A percentile compares a stretch with the other conserved stretches of the same genome.
These are phyloP conservation scores for Casaregolazyma suthepensis DNA, from an alignment of 1,139 yeast species.

Conservation along the genomic window DNA sequence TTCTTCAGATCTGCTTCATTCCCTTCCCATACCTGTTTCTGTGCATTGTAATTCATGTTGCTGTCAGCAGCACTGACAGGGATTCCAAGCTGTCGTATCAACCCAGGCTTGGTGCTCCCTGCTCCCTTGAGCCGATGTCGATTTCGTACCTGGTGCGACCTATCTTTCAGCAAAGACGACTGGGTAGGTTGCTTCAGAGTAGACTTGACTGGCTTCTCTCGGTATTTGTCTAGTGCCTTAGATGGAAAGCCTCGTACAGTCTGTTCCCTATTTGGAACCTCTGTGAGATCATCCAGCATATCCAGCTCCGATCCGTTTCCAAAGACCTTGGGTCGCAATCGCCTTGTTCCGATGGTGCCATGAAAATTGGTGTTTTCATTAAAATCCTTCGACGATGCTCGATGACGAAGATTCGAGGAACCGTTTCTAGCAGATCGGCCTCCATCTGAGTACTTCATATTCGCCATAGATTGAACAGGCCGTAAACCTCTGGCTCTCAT, in stretches of 20 bases:
- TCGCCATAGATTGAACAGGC: slow-evolving; percentile 21
- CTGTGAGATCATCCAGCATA: slow-evolving; percentile 28
- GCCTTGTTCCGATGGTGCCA: background rate
- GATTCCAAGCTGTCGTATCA: slow-evolving; percentile 33
- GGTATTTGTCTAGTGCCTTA: slow-evolving; percentile 14
- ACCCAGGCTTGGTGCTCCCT: slow-evolving; percentile 19
- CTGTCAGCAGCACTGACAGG: slow-evolving; percentile 28
- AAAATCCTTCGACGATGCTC: background rate
- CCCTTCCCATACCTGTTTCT: slow-evolving; percentile 58
- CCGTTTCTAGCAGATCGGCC: slow-evolving; percentile 1
- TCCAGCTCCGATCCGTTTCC: slow-evolving; percentile 34
- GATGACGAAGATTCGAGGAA: background rate
- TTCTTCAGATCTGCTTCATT: slow-evolving; percentile 52
- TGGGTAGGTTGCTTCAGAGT: slow-evolving; percentile 1
- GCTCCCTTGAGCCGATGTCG: slow-evolving; percentile 3
- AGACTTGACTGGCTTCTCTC: slow-evolving; percentile 14
- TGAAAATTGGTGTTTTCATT: background rate
- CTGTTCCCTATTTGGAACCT: slow-evolving; percentile 5
- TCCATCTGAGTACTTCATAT: slow-evolving; percentile 11
- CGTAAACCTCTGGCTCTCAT: slow-evolving; percentile 11
- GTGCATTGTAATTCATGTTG: slow-evolving; percentile 52
- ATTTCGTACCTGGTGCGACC: slow-evolving; percentile 9
- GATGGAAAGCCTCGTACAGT: slow-evolving; percentile 9
- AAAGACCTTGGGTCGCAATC: slow-evolving; percentile 14
- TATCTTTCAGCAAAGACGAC: slow-evolving; percentile 6